phyloP scores from a whole-genome alignment of 1,284 basidiomycete genomes.

The Apiotrichum gamsii region DNA sequence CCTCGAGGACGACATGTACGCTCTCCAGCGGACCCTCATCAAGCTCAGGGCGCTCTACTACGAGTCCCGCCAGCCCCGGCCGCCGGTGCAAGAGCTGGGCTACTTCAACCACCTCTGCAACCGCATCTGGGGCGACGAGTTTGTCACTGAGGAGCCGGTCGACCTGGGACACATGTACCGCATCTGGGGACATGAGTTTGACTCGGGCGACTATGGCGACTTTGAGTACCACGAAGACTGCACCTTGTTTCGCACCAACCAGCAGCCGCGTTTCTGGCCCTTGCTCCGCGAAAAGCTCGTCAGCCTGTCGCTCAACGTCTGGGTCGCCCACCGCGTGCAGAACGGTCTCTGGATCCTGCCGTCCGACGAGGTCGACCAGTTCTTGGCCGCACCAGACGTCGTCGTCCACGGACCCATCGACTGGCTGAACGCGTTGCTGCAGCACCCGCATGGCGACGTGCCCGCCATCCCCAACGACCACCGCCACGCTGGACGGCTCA shows the following conservation, averaged over 20 bases:
- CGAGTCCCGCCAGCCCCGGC: background rate
- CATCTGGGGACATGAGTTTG: slow-evolving; percentile 5
- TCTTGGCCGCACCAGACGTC: background rate
- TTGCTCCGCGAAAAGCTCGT: slow-evolving; percentile 11
- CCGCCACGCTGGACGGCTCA: background rate
- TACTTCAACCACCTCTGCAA: background rate
- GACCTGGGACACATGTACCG: background rate
- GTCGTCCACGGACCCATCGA: slow-evolving; percentile 2
- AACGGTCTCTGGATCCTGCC: slow-evolving; percentile 31
- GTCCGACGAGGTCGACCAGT: slow-evolving; percentile 25
- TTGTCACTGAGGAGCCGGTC: background rate
- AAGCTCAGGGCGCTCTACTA: background rate
- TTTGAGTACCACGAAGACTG: slow-evolving; percentile 3
- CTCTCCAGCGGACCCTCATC: slow-evolving; percentile 13
- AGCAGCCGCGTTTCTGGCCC: slow-evolving; percentile 1
- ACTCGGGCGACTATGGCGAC: slow-evolving; percentile 4
- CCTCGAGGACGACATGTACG: slow-evolving; percentile 6
- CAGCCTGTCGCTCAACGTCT: slow-evolving; percentile 18
- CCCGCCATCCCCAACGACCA: background rate
- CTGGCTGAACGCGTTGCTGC: too few relatives aligned
- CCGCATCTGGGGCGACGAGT: slow-evolving; percentile 3
- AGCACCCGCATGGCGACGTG: too few relatives aligned
- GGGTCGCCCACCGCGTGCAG: slow-evolving; percentile 20
- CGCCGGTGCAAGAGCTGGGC: background rate
- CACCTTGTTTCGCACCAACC: background rate